These are phyloP conservation scores for Diversispora eburnea DNA, from an alignment of 192 early-diverging fungal species.

Conservation along the genomic window DNA sequence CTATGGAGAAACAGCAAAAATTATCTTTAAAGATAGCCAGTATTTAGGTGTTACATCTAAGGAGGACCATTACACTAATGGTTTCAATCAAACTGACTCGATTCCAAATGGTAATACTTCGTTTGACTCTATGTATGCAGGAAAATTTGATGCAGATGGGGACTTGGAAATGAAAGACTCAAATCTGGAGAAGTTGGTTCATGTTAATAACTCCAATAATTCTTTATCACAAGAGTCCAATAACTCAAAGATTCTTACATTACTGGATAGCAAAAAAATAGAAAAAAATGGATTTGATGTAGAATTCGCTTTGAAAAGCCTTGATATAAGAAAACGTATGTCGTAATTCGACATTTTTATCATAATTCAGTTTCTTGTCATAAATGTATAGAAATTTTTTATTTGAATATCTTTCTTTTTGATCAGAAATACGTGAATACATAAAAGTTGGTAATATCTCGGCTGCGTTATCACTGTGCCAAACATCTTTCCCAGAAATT, in stretches of 20 bases:
- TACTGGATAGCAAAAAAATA: constrained; percentile 6
- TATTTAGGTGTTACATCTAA: constrained; percentile 33
- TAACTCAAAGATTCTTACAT: constrained; percentile 4
- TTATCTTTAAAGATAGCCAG: constrained; percentile 50
- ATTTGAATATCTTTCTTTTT: constrained; percentile 5
- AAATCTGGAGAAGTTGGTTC: constrained; percentile 29
- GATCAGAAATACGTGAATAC: constrained; percentile 40
- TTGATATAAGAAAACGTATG: constrained; percentile 41
- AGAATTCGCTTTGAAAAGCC: constrained; percentile 23
- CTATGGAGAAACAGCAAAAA: constrained; percentile 60
- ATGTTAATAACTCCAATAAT: constrained; percentile 26
- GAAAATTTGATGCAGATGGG: neutral
- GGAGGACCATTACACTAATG: constrained; percentile 17
- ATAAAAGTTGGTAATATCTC: constrained; percentile 45
- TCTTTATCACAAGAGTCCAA: neutral
- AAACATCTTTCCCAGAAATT: constrained; percentile 37
- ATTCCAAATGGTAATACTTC: neutral
- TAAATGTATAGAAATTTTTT: constrained; percentile 1
- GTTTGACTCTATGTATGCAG: constrained; percentile 14
- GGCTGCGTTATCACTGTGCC: constrained; percentile 36
- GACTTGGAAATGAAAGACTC: constrained; percentile 26
- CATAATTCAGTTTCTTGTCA: neutral
- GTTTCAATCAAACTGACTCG: constrained; percentile 20
- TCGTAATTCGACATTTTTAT: constrained; percentile 23
- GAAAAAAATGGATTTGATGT: neutral